phyloP scores from a whole-genome alignment of 768 basidiomycete species.

The Mycena maculata region DNA sequence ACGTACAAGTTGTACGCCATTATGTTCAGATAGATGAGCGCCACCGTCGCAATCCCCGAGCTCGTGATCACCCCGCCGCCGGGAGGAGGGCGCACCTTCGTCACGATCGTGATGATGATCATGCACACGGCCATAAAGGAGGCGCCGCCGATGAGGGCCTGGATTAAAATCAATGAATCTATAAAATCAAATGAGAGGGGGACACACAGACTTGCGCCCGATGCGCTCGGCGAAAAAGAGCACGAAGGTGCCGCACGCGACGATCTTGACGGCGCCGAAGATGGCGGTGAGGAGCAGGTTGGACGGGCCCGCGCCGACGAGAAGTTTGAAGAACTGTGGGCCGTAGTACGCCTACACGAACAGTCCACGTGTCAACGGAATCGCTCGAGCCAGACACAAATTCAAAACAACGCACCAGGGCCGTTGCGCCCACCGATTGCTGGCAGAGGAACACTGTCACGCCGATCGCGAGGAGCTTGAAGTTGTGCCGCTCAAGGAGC shows the following conservation, averaged over 20 bases:
- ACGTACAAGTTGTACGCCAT: conserved; percentile 24
- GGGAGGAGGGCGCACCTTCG: neutral
- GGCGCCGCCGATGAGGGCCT: conserved; percentile 20
- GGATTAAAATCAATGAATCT: neutral
- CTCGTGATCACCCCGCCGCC: conserved; percentile 10
- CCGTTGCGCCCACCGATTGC: conserved; percentile 18
- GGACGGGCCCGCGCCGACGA: conserved; percentile 6
- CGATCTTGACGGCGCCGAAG: conserved; percentile 20
- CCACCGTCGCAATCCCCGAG: conserved; percentile 9
- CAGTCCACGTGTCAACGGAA: too few species aligned
- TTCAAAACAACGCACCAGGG: neutral
- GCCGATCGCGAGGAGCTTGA: conserved; percentile 1
- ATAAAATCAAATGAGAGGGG: too few species aligned
- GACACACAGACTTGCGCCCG: conserved; percentile 15
- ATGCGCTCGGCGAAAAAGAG: conserved; percentile 19
- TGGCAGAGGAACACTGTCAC: conserved; percentile 15
- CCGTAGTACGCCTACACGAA: conserved; percentile 12
- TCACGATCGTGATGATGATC: conserved; percentile 22
- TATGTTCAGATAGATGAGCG: conserved; percentile 13
- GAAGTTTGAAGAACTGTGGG: conserved; percentile 18
- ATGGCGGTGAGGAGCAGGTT: conserved; percentile 25
- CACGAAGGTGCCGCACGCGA: conserved; percentile 12
- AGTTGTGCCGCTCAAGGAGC: conserved; percentile 13
- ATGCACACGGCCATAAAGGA: conserved; percentile 16
- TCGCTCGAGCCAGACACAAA: neutral